Evolutionary conservation across 2,329 filamentous ascomycete species (phyloP).

Genomic region (Orbilia brochopaga): DNA sequence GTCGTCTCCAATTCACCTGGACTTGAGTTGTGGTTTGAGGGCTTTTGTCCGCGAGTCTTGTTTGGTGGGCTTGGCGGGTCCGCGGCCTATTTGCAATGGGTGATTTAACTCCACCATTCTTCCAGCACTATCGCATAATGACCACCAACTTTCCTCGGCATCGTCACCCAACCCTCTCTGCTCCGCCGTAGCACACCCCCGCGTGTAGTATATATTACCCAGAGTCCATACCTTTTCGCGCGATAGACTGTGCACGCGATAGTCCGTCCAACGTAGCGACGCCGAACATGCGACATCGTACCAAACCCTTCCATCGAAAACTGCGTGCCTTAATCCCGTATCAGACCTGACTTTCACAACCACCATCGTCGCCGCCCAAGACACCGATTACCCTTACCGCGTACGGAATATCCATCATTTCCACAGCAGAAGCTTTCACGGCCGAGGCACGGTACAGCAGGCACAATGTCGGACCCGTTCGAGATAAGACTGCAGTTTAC

Average conservation of each 20-base stretch:
- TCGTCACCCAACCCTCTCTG: too few species aligned
- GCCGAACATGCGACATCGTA: conserved; percentile 35
- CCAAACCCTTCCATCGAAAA: conserved; percentile 21
- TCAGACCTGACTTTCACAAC: conserved; percentile 26
- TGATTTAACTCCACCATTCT: too few species aligned
- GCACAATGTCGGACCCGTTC: conserved; percentile 80
- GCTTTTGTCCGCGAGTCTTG: not conserved
- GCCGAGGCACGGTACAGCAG: not conserved
- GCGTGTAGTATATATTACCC: too few species aligned
- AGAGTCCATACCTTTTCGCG: too few species aligned
- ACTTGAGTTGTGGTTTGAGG: too few species aligned
- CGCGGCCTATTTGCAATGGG: too few species aligned
- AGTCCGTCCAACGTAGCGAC: not conserved
- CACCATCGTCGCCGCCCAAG: not conserved
- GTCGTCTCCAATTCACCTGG: too few species aligned
- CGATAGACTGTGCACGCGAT: too few species aligned
- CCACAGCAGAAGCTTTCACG: not conserved
- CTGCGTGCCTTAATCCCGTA: conserved; percentile 23
- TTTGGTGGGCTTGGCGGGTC: not conserved
- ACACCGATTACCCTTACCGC: not conserved
- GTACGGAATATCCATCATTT: not conserved
- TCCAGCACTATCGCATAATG: too few species aligned
- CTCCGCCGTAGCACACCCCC: too few species aligned
- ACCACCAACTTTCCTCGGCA: too few species aligned
- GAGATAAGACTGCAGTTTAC: conserved; percentile 99